A percentile compares a stretch with the other conserved stretches of the same genome.
Conservation (phyloP, 177 flowering plant genomes). For the Vitis hybrid region DNA sequence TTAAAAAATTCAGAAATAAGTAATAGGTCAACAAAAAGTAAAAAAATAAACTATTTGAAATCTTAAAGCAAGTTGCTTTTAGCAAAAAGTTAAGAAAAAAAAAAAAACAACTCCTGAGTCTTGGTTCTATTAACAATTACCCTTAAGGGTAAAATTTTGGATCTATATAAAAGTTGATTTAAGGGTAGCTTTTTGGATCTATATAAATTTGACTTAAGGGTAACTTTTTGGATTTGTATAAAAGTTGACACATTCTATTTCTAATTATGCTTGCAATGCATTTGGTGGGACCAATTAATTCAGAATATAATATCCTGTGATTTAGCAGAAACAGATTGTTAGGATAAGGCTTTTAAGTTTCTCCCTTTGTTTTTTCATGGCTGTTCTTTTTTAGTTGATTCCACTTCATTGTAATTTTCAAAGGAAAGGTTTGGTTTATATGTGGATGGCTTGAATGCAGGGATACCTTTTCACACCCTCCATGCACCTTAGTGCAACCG, state of each 20-base stretch:
- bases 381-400: not conserved
- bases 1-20: too few relatives aligned
- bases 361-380: not conserved
- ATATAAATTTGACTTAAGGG: too few relatives aligned
- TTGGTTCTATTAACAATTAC: too few relatives aligned
- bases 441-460: slow-evolving; percentile 44
- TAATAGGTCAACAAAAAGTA: too few relatives aligned
- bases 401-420: not conserved
- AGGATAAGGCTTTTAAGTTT: not conserved
- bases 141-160: too few relatives aligned
- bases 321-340: not conserved
- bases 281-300: not conserved
- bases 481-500: slow-evolving; percentile 93
- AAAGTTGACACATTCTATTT: not conserved
- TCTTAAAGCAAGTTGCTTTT: too few relatives aligned
- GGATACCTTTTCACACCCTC: slow-evolving; percentile 95
- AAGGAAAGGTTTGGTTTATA: slow-evolving; percentile 1
- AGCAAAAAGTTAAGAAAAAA: too few relatives aligned
- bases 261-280: not conserved
- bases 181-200: too few relatives aligned
- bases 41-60: too few relatives aligned
- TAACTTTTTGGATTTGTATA: too few relatives aligned
- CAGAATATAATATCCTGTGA: not conserved
- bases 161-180: too few relatives aligned
- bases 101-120: too few relatives aligned